Percentiles rank a stretch among this genome's conserved stretches.
These are phyloP conservation scores for Grosmannia penicillata DNA, from an alignment of 2,329 filamentous ascomycete species.

Conservation along the genomic window DNA sequence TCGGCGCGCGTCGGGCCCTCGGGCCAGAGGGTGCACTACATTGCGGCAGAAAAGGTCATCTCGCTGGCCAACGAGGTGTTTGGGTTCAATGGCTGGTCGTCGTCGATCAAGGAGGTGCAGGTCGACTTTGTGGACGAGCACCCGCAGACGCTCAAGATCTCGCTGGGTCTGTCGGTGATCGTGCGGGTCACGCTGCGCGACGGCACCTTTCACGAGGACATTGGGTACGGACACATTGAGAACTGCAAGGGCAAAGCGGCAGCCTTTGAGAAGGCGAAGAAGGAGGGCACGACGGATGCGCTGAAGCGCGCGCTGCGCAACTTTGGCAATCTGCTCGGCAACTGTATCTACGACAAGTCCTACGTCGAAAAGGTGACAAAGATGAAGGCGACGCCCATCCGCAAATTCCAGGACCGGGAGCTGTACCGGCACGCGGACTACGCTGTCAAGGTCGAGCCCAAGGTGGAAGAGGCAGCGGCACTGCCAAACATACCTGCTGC, in stretches of 20 bases:
- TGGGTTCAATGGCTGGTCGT: slow-evolving; percentile 96
- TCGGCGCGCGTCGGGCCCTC: slow-evolving; percentile 72
- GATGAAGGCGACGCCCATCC: slow-evolving; percentile 56
- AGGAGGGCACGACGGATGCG: slow-evolving; percentile 90
- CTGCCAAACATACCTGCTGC: too few species aligned
- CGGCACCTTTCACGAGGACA: slow-evolving; percentile 94
- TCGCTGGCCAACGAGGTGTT: slow-evolving; percentile 89
- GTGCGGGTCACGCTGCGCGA: slow-evolving; percentile 81
- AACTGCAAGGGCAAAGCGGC: slow-evolving; percentile 91
- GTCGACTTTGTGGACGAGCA: slow-evolving; percentile 93
- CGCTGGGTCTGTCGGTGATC: slow-evolving; percentile 76
- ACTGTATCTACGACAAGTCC: slow-evolving; percentile 95
- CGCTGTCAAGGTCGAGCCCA: slow-evolving; percentile 40
- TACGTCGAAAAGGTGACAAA: slow-evolving; percentile 84
- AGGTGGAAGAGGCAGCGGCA: too few species aligned
- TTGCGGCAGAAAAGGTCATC: slow-evolving; percentile 94
- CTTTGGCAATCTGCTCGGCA: slow-evolving; percentile 95
- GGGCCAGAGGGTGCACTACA: slow-evolving; percentile 79
- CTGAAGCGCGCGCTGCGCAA: slow-evolving; percentile 79
- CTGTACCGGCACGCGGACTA: slow-evolving; percentile 73
- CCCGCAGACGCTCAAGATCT: slow-evolving; percentile 62
- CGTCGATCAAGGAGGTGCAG: slow-evolving; percentile 84
- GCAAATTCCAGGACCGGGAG: slow-evolving; percentile 61
- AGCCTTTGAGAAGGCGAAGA: slow-evolving; percentile 97
- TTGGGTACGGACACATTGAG: slow-evolving; percentile 92